A percentile compares a stretch with the other conserved stretches of the same genome.
Conservation (phyloP, 169 alveolate species). For the Cryptosporidium felis region DNA sequence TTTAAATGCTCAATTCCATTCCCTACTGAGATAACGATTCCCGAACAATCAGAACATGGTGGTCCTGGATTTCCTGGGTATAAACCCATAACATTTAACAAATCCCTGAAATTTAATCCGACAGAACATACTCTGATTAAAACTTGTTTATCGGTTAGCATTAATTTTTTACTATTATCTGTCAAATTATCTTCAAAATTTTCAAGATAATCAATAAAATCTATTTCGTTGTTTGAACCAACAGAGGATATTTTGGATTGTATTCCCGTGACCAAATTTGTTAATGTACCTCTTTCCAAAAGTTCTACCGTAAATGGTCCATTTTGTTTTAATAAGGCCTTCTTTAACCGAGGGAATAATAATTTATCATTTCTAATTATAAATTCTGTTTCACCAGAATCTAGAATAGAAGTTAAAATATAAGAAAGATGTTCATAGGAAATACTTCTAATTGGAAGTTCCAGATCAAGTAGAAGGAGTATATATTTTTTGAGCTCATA, state of each 20-base stretch:
- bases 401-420: background rate
- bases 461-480: constrained; percentile 34
- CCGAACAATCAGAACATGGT: constrained; percentile 68
- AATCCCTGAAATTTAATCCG: constrained; percentile 77
- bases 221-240: background rate
- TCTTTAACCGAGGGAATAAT: constrained; percentile 1
- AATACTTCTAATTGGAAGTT: background rate
- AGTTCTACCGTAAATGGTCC: constrained; percentile 28
- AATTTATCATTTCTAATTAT: constrained; percentile 10
- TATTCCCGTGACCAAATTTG: constrained; percentile 10
- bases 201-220: background rate
- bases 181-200: background rate
- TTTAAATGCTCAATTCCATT: constrained; percentile 34
- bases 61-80: constrained; percentile 69
- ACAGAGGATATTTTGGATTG: background rate
- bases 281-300: constrained; percentile 60
- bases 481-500: background rate
- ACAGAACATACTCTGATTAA: constrained; percentile 75
- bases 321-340: background rate
- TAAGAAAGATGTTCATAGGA: background rate
- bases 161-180: background rate
- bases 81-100: constrained; percentile 73
- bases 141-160: constrained; percentile 48
- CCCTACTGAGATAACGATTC: constrained; percentile 61
- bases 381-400: constrained; percentile 29